Evolutionary conservation across 768 basidiomycete species (phyloP).

Genomic region (Ramaria sp.): DNA sequence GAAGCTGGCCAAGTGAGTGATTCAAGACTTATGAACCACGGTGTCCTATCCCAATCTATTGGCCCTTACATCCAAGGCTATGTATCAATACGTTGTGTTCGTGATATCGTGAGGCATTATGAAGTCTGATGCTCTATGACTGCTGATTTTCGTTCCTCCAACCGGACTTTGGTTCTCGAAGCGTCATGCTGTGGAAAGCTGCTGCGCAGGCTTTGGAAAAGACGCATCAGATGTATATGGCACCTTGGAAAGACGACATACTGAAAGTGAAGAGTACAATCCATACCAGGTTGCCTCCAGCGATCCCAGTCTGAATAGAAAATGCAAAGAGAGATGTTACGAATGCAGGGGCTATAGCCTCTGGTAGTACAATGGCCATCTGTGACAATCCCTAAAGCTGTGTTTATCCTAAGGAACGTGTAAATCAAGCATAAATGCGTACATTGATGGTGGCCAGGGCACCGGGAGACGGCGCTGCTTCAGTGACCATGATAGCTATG

Average conservation of each 20-base stretch:
- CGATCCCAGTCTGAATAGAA: constrained; percentile 11
- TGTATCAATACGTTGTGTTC: no score
- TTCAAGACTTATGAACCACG: no score
- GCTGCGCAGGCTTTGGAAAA: constrained; percentile 3
- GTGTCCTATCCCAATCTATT: no score
- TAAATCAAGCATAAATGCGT: not conserved
- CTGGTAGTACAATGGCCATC: constrained; percentile 12
- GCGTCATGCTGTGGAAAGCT: constrained; percentile 9
- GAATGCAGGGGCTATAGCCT: constrained; percentile 13
- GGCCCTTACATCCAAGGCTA: no score
- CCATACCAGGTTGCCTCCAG: constrained; percentile 13
- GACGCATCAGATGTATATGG: not conserved
- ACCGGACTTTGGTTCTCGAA: constrained; percentile 8
- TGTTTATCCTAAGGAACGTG: not conserved
- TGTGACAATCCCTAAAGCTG: constrained; percentile 7
- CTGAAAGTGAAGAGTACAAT: constrained; percentile 9
- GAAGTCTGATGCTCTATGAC: not conserved
- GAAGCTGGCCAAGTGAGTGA: no score
- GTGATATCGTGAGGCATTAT: no score
- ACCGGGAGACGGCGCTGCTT: constrained; percentile 10
- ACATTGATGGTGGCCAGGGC: constrained; percentile 12
- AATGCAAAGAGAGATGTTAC: constrained; percentile 12
- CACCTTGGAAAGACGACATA: not conserved
- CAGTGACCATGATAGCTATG: constrained; percentile 9
- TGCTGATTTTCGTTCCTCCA: constrained; percentile 5